These are phyloP conservation scores for Trichosporon coremiiforme DNA, from an alignment of 1,284 basidiomycete genomes.

Conservation along the genomic window DNA sequence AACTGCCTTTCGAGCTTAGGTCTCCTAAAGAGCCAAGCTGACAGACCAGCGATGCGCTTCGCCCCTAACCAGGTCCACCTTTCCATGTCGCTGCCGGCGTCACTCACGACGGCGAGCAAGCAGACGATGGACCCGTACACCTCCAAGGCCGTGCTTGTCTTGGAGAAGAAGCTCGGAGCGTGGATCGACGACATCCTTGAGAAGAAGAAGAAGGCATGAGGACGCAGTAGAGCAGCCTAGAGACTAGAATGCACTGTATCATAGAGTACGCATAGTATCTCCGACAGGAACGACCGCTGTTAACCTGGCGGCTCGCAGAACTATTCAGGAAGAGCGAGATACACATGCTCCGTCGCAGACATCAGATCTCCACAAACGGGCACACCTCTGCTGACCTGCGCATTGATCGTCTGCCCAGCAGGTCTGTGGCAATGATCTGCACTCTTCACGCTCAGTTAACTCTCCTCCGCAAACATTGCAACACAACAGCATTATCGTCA, in stretches of 20 bases:
- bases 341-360: no score
- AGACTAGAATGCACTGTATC: background rate
- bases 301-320: no score
- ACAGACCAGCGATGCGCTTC: slow-evolving; percentile 45
- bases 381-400: no score
- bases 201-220: background rate
- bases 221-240: background rate
- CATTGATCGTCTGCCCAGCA: no score
- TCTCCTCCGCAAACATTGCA: background rate
- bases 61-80: slow-evolving; percentile 51
- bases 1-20: no score
- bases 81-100: slow-evolving; percentile 46
- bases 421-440: no score
- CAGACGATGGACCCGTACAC: slow-evolving; percentile 46
- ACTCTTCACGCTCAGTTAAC: no score
- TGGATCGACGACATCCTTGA: slow-evolving; percentile 45
- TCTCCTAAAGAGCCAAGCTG: background rate
- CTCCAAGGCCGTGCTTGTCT: slow-evolving; percentile 44
- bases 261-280: background rate
- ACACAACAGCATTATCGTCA: slow-evolving; percentile 1
- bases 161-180: slow-evolving; percentile 51
- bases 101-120: slow-evolving; percentile 41
- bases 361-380: no score
- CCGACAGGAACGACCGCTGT: no score
- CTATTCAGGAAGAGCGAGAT: no score